phyloP scores from a whole-genome alignment of 768 basidiomycete species.

The Myochromella boudieri region DNA sequence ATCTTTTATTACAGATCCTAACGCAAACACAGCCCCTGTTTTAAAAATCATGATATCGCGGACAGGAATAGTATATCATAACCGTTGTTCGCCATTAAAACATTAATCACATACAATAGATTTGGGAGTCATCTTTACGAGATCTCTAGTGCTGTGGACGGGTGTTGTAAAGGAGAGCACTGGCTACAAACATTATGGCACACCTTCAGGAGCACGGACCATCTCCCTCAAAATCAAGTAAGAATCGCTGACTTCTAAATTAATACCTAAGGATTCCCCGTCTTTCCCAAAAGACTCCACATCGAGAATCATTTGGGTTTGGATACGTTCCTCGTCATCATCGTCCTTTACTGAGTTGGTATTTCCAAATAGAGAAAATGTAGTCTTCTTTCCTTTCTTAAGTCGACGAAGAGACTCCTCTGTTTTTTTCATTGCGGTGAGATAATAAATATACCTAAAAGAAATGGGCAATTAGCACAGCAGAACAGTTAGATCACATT shows the following conservation, averaged over 20 bases:
- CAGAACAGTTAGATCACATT: not conserved
- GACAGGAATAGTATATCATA: constrained; percentile 62
- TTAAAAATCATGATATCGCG: constrained; percentile 48
- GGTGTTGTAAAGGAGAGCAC: not conserved
- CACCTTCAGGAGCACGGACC: constrained; percentile 47
- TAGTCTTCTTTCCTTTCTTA: constrained; percentile 80
- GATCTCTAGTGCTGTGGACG: constrained; percentile 10
- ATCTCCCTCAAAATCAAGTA: constrained; percentile 60
- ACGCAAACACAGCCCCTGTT: constrained; percentile 18
- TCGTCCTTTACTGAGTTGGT: constrained; percentile 50
- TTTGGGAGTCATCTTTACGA: not conserved
- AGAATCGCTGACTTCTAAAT: constrained; percentile 48
- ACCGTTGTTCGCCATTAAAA: constrained; percentile 30
- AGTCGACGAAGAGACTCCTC: constrained; percentile 85
- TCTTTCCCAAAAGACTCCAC: constrained; percentile 83
- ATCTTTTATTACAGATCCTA: constrained; percentile 6
- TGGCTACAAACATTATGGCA: not conserved
- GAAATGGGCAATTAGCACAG: not conserved
- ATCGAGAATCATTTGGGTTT: constrained; percentile 80
- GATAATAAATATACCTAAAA: constrained; percentile 73
- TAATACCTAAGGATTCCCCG: constrained; percentile 66
- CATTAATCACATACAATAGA: constrained; percentile 7
- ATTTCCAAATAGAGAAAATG: constrained; percentile 79
- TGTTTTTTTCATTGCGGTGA: constrained; percentile 86
- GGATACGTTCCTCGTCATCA: constrained; percentile 90